Evolutionary conservation across 164 flowering plant species (phyloP).

Genomic region (Stephania japonica): DNA sequence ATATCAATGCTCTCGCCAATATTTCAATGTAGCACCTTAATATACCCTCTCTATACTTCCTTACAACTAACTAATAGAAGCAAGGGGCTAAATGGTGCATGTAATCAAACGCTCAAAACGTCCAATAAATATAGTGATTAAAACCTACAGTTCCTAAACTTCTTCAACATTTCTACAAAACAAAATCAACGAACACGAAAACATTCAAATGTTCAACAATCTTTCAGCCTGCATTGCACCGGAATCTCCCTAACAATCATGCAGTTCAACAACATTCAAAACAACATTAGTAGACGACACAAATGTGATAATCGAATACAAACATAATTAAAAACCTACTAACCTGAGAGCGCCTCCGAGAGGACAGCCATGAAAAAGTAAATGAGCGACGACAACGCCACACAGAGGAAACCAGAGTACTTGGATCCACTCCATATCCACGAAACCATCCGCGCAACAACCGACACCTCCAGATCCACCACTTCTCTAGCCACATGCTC

Average conservation of each 20-base stretch:
- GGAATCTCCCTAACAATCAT: background rate
- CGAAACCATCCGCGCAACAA: slow-evolving; percentile 23
- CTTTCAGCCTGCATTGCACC: too few species aligned
- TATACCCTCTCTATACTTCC: slow-evolving; percentile 1
- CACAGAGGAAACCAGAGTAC: slow-evolving; percentile 59
- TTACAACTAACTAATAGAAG: background rate
- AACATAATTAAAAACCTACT: slow-evolving; percentile 11
- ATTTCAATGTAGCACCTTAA: slow-evolving; percentile 1
- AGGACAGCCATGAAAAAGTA: slow-evolving; percentile 56
- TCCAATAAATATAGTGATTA: background rate
- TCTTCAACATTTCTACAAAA: too few species aligned
- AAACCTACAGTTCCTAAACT: background rate
- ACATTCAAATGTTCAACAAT: too few species aligned
- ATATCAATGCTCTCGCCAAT: background rate
- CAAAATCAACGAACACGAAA: too few species aligned
- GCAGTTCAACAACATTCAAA: background rate
- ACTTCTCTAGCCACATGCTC: too few species aligned
- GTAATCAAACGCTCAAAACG: background rate
- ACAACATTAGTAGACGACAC: background rate
- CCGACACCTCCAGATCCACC: slow-evolving; percentile 40
- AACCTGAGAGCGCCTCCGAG: slow-evolving; percentile 48
- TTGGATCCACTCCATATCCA: slow-evolving; percentile 70
- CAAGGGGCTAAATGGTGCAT: slow-evolving; percentile 1
- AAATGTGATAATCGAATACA: background rate
- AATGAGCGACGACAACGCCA: slow-evolving; percentile 41